phyloP scores from a whole-genome alignment of 192 early-diverging fungal genomes.

The Chytriomyces confervae region DNA sequence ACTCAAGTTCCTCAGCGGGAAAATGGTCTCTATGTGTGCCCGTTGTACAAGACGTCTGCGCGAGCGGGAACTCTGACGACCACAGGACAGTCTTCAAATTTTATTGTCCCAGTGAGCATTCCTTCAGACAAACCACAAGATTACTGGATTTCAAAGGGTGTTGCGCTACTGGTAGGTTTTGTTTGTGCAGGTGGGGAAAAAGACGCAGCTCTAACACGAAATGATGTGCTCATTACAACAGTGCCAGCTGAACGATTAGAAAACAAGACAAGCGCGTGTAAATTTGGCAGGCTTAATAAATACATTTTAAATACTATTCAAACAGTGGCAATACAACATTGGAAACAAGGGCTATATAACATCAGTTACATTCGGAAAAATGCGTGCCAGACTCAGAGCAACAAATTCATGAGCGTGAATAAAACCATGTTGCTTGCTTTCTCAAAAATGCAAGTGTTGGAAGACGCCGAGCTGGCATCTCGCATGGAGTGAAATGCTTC shows the following conservation, averaged over 20 bases:
- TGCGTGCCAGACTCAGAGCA: too few species aligned
- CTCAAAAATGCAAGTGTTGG: too few species aligned
- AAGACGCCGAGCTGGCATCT: too few species aligned
- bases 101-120: conserved; percentile 60
- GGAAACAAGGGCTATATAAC: too few species aligned
- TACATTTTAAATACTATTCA: too few species aligned
- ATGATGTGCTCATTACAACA: neutral
- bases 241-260: neutral
- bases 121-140: conserved; percentile 59
- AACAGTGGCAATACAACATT: neutral
- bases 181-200: neutral
- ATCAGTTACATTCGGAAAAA: too few species aligned
- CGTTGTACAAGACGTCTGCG: conserved; percentile 68
- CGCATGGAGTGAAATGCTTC: too few species aligned
- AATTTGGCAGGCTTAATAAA: too few species aligned
- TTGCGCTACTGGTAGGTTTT: conserved; percentile 48
- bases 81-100: conserved; percentile 69
- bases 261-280: too few species aligned
- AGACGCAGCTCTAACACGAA: neutral
- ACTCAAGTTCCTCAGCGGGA: conserved; percentile 46
- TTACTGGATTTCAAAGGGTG: conserved; percentile 68
- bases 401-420: too few species aligned
- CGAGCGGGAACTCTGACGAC: conserved; percentile 66
- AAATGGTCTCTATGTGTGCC: conserved; percentile 51
- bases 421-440: too few species aligned